Base-by-base conservation (phyloP, 108 stramenopile species). In the Cylindrotheca fusiformis region DNA sequence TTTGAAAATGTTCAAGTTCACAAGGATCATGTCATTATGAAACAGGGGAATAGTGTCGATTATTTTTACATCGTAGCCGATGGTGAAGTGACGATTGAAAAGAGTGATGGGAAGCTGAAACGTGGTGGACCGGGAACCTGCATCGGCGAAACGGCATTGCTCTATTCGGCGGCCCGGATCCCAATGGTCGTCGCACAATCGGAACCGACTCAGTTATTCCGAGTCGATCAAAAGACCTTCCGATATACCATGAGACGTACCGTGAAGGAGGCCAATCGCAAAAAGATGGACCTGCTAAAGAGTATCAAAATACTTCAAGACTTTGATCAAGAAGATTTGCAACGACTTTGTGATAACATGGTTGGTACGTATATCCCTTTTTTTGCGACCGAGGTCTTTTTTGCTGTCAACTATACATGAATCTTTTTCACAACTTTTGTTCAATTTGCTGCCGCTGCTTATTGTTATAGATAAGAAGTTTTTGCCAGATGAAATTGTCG, bases 131-230 rank as follows among this genome's bases (percentile, higher is more conserved):
- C 55, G 24, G 87, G 83, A 5, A 69, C 69, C 28, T 59, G 81
- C 24, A 91, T 96, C 61, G 95, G 95, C 49, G 95, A 94, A 68
- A 69, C 93, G 18, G 93, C 93, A 5, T 75, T 96, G 28, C 75
- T 96, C 67, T 96, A 96, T 77, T 84, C 87, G 63, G 74, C 79
- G 27, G 88, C 93, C 0, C 76, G 93, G 36, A 90, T 89, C 19
- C 91, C 95, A 26, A 84, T 85, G 27, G 85, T 87, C 50, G 63
- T 84, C 49, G 86, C 61, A 6, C 51, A 41, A n/a, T 52, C 23
- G 22, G 45, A 5, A 4, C 26, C 48, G 2, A 32, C 54, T 25
- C 8, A 26, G 30, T 41, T 83, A 22, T 84, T 65, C 52, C 63
- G 76, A 8, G 70, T 86, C 1, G 78, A 83, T 63, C 83, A 80